phyloP scores from a whole-genome alignment of 2,329 filamentous ascomycete genomes.

The Cladosporium sphaerospermum region DNA sequence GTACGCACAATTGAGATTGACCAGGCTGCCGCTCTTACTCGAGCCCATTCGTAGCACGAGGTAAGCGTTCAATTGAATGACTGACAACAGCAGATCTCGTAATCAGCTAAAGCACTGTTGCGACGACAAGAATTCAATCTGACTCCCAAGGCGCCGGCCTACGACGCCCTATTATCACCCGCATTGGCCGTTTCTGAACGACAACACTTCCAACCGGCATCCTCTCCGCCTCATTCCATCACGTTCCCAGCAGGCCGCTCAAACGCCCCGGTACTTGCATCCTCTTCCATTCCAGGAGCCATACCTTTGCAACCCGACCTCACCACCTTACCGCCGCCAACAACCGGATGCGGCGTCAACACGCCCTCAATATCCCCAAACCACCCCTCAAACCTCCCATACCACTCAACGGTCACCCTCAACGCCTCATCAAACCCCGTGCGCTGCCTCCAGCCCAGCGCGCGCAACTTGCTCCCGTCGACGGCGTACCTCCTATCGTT shows the following conservation, averaged over 20 bases:
- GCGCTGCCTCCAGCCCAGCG: slow-evolving; percentile 64
- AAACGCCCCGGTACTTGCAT: slow-evolving; percentile 1
- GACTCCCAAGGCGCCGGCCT: too few relatives aligned
- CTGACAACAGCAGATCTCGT: too few relatives aligned
- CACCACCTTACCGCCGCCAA: slow-evolving; percentile 13
- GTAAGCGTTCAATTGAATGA: too few relatives aligned
- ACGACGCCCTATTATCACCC: too few relatives aligned
- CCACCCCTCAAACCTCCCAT: slow-evolving; percentile 60
- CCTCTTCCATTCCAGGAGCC: neutral
- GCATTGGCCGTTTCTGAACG: too few relatives aligned
- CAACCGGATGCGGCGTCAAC: slow-evolving; percentile 55
- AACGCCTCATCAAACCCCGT: slow-evolving; percentile 60
- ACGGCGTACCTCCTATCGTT: slow-evolving; percentile 70
- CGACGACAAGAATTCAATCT: too few relatives aligned
- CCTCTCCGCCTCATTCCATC: too few relatives aligned
- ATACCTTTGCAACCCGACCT: slow-evolving; percentile 1
- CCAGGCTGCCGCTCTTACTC: too few relatives aligned
- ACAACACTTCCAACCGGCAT: too few relatives aligned
- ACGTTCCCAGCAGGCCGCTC: neutral
- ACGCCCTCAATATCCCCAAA: slow-evolving; percentile 67
- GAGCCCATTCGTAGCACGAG: too few relatives aligned
- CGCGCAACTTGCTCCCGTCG: slow-evolving; percentile 60
- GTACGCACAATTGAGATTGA: too few relatives aligned
- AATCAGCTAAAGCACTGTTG: too few relatives aligned
- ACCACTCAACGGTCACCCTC: slow-evolving; percentile 62